Base-by-base conservation (phyloP, 305 asterid genomes). In the Solanum hybrid region DNA sequence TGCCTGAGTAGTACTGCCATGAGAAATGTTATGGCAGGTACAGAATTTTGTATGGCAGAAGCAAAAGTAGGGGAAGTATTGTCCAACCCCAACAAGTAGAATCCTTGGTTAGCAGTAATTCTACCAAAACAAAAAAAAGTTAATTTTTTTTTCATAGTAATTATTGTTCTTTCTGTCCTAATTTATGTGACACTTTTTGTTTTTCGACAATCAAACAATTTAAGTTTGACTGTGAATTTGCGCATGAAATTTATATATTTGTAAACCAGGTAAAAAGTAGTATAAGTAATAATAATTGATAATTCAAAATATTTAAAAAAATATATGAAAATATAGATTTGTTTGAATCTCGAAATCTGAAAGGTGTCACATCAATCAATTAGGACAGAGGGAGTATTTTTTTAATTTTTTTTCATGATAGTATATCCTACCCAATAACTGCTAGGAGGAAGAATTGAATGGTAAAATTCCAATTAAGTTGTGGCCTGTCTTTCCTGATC, bases 11-110 rank as follows among this genome's bases (percentile, higher is more conserved):
- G 1, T 60, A 73, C 95, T 5, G 99, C 99, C 98, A 98, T 94
- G 91, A 97, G 94, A 92, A 97, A 97, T 16, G 99, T 97, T 79
- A 97, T 94, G 89, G 99, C 99, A 5, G 99, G 99, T 88, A 97
- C 99, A 17, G 99, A 97, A 72, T 97, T 97, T 87, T 97, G 99
- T 69, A 98, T 95, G 7, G 99, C 99, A 5, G 99, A 98, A 37
- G 99, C 99, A 90, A 98, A 98, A 8, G 99, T 98, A 7, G 99
- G 99, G 1, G 99, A 95, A 26, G 99, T 98, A 91, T 97, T 89
- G 89, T 98, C 99, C 94, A 98, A 91, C 8, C 99, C 99, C 94
- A 98, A 86, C 94, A 96, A 92, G 93, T 96, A 98, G 89, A 98
- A 98, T 75, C 97, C 98, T 90, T 98, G 99, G 76, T 98, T 98